These are phyloP conservation scores for Solanum lignicaule DNA, from an alignment of 257 asterid genomes.

Conservation along the genomic window DNA sequence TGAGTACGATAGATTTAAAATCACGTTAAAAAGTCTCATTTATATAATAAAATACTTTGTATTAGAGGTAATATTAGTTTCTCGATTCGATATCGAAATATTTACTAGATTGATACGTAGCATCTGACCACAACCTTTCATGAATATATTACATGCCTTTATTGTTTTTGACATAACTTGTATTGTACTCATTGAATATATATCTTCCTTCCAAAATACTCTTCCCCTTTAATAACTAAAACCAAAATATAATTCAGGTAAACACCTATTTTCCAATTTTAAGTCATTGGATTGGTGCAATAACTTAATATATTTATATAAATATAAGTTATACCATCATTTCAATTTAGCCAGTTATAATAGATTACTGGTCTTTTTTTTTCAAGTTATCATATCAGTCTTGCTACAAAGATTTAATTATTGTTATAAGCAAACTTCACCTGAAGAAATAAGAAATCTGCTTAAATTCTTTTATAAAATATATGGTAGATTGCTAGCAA, in stretches of 20 bases:
- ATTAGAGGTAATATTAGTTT: not conserved
- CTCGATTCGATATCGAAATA: not conserved
- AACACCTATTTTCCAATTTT: not conserved
- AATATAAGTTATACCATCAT: not conserved
- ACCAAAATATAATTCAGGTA: not conserved
- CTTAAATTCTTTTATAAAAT: not conserved
- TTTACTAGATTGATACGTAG: not conserved
- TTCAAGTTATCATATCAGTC: not conserved
- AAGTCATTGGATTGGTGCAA: not conserved
- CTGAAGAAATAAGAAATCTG: not conserved
- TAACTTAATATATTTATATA: not conserved
- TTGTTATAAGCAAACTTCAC: not conserved
- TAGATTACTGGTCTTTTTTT: not conserved
- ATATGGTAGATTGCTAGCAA: not conserved
- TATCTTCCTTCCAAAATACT: not conserved
- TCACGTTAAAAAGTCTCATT: not conserved
- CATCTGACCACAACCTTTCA: too few relatives aligned
- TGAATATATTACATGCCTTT: not conserved
- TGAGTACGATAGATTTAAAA: not conserved
- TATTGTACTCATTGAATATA: not conserved
- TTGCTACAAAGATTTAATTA: not conserved
- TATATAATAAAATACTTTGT: not conserved
- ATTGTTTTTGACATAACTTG: not conserved
- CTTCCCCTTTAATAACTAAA: not conserved
- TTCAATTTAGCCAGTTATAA: not conserved